Percentiles rank a stretch among this genome's conserved stretches.
Evolutionary conservation across 768 basidiomycete species (phyloP).

Genomic region (Dendrothele bispora): DNA sequence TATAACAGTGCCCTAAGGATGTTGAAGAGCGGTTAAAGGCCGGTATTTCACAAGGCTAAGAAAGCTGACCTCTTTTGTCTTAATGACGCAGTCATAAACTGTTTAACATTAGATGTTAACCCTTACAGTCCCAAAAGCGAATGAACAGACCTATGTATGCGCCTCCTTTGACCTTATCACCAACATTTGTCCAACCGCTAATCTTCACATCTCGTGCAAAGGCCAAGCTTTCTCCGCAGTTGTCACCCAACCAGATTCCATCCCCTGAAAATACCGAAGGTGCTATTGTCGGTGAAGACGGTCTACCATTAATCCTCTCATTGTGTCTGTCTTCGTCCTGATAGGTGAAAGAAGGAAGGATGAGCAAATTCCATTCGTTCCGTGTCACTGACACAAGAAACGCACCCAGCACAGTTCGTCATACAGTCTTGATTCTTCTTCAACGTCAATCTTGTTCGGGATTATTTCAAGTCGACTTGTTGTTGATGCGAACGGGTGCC

Average conservation of each 20-base stretch:
- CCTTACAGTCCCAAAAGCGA: neutral
- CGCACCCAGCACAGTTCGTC: slow-evolving; percentile 59
- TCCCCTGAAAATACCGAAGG: slow-evolving; percentile 66
- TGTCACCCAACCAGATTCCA: slow-evolving; percentile 65
- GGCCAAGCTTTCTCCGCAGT: slow-evolving; percentile 47
- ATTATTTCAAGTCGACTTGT: slow-evolving; percentile 53
- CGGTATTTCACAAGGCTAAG: slow-evolving; percentile 6
- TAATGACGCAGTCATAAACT: slow-evolving; percentile 74
- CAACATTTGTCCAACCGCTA: slow-evolving; percentile 71
- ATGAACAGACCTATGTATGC: slow-evolving; percentile 64
- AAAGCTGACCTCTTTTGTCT: slow-evolving; percentile 52
- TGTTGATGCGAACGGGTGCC: slow-evolving; percentile 47
- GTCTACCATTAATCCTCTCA: slow-evolving; percentile 17
- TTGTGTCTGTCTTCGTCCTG: slow-evolving; percentile 8
- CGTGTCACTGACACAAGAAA: too few relatives aligned
- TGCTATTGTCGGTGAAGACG: slow-evolving; percentile 30
- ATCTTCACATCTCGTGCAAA: slow-evolving; percentile 70
- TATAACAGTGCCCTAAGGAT: slow-evolving; percentile 53
- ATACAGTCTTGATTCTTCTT: slow-evolving; percentile 67
- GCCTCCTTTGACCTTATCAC: slow-evolving; percentile 53
- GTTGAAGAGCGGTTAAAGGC: neutral
- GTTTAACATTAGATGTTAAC: neutral
- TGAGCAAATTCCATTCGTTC: slow-evolving; percentile 1
- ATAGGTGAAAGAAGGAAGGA: neutral
- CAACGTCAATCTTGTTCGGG: slow-evolving; percentile 59